Conservation (phyloP, 257 asterid species). For the Petrea volubilis region DNA sequence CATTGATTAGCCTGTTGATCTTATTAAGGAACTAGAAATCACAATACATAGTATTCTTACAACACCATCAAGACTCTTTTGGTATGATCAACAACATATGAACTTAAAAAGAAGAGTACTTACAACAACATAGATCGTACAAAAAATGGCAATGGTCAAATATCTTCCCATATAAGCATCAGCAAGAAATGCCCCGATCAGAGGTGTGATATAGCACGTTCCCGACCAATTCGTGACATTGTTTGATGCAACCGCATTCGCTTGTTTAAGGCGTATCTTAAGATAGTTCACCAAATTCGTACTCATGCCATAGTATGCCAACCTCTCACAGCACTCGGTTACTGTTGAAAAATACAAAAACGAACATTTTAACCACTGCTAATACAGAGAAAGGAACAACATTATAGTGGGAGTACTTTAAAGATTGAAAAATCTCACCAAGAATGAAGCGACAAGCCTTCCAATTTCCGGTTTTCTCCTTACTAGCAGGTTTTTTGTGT, state of each 20-base stretch:
- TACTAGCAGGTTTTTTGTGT: conserved; percentile 58
- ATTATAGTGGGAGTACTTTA: not conserved
- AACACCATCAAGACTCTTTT: not conserved
- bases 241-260: conserved; percentile 50
- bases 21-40: no score
- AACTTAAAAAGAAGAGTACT: conserved; percentile 6
- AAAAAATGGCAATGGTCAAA: conserved; percentile 70
- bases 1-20: not conserved
- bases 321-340: conserved; percentile 76
- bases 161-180: conserved; percentile 79
- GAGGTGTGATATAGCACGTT: conserved; percentile 75
- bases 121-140: conserved; percentile 59
- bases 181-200: conserved; percentile 77
- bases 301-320: conserved; percentile 91
- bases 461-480: conserved; percentile 71
- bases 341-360: conserved; percentile 32
- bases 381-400: not conserved
- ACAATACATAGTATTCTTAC: not conserved
- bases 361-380: not conserved
- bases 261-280: conserved; percentile 41
- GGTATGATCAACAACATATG: not conserved
- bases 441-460: conserved; percentile 79
- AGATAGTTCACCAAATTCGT: conserved; percentile 80
- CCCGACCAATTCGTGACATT: conserved; percentile 78
- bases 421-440: conserved; percentile 30